Percentiles rank a stretch among this genome's conserved stretches.
Evolutionary conservation across 1,284 basidiomycete genomes (phyloP).

Genomic region (Cutaneotrichosporon daszewskae): DNA sequence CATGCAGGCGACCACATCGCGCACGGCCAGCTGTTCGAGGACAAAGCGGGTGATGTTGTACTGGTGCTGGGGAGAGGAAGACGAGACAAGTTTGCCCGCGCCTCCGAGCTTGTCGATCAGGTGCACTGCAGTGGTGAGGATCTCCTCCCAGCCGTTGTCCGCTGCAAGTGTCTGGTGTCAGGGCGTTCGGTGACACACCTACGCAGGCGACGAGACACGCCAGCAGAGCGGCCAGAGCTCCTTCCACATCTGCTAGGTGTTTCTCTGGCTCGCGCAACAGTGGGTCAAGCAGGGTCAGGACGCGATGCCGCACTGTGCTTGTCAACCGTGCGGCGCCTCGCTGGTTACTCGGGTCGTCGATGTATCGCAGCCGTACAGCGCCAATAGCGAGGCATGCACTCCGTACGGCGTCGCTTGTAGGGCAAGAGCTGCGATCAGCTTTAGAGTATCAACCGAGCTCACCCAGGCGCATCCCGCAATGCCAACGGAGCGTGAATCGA

Average conservation of each 20-base stretch:
- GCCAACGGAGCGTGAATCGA: conserved; percentile 37
- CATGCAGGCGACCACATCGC: conserved; percentile 43
- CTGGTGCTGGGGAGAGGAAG: conserved; percentile 24
- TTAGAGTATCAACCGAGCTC: conserved; percentile 1
- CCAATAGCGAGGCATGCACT: conserved; percentile 37
- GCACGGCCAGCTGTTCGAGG: conserved; percentile 41
- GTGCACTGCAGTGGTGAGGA: conserved; percentile 29
- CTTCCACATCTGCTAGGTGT: conserved; percentile 28
- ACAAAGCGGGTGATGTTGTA: conserved; percentile 34
- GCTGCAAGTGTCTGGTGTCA: conserved; percentile 32
- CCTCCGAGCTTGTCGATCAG: conserved; percentile 40
- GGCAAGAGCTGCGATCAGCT: conserved; percentile 13
- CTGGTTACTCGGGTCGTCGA: conserved; percentile 26
- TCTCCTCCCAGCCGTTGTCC: conserved; percentile 41
- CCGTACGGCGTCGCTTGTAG: conserved; percentile 35
- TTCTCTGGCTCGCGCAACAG: conserved; percentile 20
- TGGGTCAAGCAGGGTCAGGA: conserved; percentile 21
- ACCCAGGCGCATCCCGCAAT: conserved; percentile 34
- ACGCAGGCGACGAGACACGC: conserved; percentile 37
- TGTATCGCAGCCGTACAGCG: conserved; percentile 35
- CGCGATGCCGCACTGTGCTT: conserved; percentile 21
- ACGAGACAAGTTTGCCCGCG: conserved; percentile 29
- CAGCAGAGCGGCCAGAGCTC: conserved; percentile 35
- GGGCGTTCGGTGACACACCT: conserved; percentile 9
- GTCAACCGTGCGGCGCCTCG: conserved; percentile 25